Percentiles rank a stretch among this genome's conserved stretches.
phyloP scores from a whole-genome alignment of 148 eudicot species.

The Vaccinium myrtillus region DNA sequence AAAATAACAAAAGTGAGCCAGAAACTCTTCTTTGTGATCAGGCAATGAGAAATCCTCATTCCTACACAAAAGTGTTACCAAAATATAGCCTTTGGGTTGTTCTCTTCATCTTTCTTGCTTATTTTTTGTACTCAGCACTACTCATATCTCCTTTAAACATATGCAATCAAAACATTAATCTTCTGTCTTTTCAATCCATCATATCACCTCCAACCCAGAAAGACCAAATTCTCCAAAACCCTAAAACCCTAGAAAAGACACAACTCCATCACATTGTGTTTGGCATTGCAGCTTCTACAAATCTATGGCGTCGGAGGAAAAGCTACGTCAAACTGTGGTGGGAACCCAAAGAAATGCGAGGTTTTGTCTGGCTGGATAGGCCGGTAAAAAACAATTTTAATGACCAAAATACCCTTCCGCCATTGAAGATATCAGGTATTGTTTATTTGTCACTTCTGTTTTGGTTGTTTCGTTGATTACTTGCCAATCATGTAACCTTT shows the following conservation, averaged over 20 bases:
- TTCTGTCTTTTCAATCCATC: neutral
- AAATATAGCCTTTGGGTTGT: constrained; percentile 18
- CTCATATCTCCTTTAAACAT: constrained; percentile 3
- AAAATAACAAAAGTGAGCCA: neutral
- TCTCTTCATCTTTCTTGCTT: constrained; percentile 17
- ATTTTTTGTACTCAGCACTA: constrained; percentile 3
- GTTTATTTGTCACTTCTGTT: too few relatives aligned
- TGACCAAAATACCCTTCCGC: constrained; percentile 30
- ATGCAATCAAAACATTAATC: neutral
- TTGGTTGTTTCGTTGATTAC: too few relatives aligned
- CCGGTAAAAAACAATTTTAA: neutral
- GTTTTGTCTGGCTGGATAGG: constrained; percentile 51
- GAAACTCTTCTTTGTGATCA: neutral
- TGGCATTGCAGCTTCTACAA: constrained; percentile 52
- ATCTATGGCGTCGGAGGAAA: constrained; percentile 45
- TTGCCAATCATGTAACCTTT: too few relatives aligned
- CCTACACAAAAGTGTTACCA: neutral
- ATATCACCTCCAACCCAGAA: neutral
- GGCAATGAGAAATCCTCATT: neutral
- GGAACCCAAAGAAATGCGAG: constrained; percentile 48
- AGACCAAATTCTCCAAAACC: constrained; percentile 1
- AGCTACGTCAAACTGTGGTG: constrained; percentile 59
- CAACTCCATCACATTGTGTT: constrained; percentile 46
- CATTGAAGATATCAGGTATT: constrained; percentile 28
- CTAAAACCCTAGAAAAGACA: constrained; percentile 18